Conservation (phyloP, 768 basidiomycete species). For the Termitomyces sp. region DNA sequence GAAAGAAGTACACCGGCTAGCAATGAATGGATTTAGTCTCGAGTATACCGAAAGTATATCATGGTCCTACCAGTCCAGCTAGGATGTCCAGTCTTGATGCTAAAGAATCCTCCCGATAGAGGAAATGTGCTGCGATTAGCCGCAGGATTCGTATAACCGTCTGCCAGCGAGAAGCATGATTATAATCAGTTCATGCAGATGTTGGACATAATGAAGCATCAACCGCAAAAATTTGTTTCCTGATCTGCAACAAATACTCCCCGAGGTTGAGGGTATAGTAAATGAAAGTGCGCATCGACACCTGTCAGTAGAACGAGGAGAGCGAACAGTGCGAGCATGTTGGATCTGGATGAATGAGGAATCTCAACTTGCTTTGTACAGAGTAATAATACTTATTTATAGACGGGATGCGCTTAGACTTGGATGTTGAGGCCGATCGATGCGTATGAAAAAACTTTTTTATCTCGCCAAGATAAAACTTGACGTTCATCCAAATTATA, state of each 20-base stretch:
- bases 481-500: not conserved
- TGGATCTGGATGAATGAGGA: not conserved
- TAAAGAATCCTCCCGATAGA: conserved; percentile 52
- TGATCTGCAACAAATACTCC: conserved; percentile 55
- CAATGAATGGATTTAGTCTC: not conserved
- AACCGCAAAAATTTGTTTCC: conserved; percentile 63
- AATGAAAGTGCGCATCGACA: conserved; percentile 63
- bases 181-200: not conserved
- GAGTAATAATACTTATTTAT: not conserved
- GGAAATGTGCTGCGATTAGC: conserved; percentile 64
- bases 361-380: not conserved
- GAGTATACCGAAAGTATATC: not conserved
- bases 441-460: not conserved
- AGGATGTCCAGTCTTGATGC: conserved; percentile 53
- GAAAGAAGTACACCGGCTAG: conserved; percentile 49
- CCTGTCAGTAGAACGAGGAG: conserved; percentile 26
- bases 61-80: conserved; percentile 39
- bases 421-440: not conserved
- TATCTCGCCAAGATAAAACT: not conserved
- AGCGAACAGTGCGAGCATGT: not conserved
- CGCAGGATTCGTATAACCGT: conserved; percentile 51
- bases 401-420: not conserved
- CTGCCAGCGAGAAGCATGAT: conserved; percentile 24
- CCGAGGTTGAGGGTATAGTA: conserved; percentile 65
- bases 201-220: not conserved